Evolutionary conservation across 441 rosid genomes (phyloP).

Genomic region (Erodium chrysanthum): DNA sequence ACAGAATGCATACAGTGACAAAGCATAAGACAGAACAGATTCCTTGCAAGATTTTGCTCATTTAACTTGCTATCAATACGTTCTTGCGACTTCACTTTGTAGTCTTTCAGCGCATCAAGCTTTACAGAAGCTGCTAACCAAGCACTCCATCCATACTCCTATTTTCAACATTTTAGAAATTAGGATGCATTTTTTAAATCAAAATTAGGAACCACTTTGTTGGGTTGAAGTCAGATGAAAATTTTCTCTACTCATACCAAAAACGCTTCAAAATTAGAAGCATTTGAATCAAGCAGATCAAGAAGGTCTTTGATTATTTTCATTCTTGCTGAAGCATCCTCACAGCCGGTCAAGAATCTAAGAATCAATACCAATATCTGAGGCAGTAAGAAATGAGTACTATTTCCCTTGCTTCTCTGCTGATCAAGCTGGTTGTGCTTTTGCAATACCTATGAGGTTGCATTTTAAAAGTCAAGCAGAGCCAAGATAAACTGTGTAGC

Average conservation of each 20-base stretch:
- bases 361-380: slow-evolving; percentile 72
- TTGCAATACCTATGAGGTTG: slow-evolving; percentile 64
- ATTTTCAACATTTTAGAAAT: slow-evolving; percentile 21
- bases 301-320: slow-evolving; percentile 68
- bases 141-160: slow-evolving; percentile 97
- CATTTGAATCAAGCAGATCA: slow-evolving; percentile 87
- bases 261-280: slow-evolving; percentile 82
- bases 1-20: slow-evolving; percentile 70
- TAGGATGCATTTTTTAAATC: slow-evolving; percentile 12
- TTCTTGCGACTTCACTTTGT: slow-evolving; percentile 36
- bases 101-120: slow-evolving; percentile 62
- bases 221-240: slow-evolving; percentile 12
- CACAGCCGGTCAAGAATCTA: slow-evolving; percentile 60
- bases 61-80: slow-evolving; percentile 36
- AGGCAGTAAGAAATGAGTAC: slow-evolving; percentile 77
- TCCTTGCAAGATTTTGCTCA: slow-evolving; percentile 68
- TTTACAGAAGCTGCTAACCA: slow-evolving; percentile 66
- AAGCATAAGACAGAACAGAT: slow-evolving; percentile 71
- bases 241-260: slow-evolving; percentile 49
- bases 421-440: slow-evolving; percentile 60
- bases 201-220: background rate
- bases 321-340: slow-evolving; percentile 54
- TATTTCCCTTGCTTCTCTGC: slow-evolving; percentile 53
- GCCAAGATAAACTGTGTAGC: slow-evolving; percentile 8
- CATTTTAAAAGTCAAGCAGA: slow-evolving; percentile 11